These are phyloP conservation scores for Chlorella sp. DNA, from an alignment of 139 green algal species.

Conservation along the genomic window DNA sequence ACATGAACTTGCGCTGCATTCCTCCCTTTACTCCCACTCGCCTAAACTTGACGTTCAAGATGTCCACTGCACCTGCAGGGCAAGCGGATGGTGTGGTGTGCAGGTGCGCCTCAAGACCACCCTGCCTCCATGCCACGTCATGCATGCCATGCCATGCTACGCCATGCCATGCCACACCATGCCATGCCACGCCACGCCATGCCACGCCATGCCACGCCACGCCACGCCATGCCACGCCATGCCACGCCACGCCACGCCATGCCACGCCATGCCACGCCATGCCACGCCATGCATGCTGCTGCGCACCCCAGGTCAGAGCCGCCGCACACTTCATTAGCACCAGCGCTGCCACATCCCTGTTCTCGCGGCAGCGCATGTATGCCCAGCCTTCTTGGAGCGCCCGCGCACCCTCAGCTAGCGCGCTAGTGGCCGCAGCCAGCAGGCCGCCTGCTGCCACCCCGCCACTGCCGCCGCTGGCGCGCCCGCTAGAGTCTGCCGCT, in stretches of 20 bases:
- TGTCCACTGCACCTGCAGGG: conserved; percentile 21
- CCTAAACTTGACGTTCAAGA: conserved; percentile 44
- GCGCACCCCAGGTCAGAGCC: conserved; percentile 30
- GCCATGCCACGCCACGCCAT: too few relatives aligned
- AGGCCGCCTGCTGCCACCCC: not conserved
- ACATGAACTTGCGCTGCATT: too few relatives aligned
- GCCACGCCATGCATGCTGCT: too few relatives aligned
- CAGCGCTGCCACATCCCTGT: conserved; percentile 34
- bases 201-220: too few relatives aligned
- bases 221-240: too few relatives aligned
- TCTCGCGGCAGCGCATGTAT: conserved; percentile 17
- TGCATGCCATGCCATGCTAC: too few relatives aligned
- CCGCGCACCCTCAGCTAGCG: not conserved
- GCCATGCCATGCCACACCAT: too few relatives aligned
- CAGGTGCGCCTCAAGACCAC: not conserved
- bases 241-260: too few relatives aligned
- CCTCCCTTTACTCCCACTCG: too few relatives aligned
- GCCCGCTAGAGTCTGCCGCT: not conserved
- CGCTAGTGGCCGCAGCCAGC: not conserved
- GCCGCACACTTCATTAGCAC: conserved; percentile 36
- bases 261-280: too few relatives aligned
- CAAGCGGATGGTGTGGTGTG: not conserved
- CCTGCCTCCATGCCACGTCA: not conserved
- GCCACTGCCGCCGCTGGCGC: not conserved
- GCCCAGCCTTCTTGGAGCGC: conserved; percentile 7